Conservation (phyloP, 768 basidiomycete species). For the Exsudoporus frostii region DNA sequence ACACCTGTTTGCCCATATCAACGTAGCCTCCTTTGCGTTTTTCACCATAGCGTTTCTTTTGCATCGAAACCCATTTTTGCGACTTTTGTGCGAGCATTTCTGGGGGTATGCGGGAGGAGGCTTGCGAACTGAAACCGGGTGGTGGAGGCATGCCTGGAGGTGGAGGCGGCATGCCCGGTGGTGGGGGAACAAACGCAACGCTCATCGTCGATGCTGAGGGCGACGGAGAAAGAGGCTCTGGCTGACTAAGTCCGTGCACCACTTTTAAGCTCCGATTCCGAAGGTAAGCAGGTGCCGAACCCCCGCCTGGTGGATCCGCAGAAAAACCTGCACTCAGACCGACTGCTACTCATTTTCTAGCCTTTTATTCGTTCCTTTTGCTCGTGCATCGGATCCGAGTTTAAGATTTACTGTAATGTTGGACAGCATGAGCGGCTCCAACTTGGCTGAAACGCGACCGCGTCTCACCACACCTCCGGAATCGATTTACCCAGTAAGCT, state of each 20-base stretch:
- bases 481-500: too few relatives aligned
- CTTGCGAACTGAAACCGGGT: conserved; percentile 30
- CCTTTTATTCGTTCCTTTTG: background rate
- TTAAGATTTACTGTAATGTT: too few relatives aligned
- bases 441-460: too few relatives aligned
- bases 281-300: too few relatives aligned
- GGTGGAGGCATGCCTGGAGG: conserved; percentile 43
- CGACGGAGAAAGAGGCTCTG: conserved; percentile 18
- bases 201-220: conserved; percentile 35
- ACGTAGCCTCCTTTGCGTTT: conserved; percentile 86
- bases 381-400: background rate
- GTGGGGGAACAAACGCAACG: conserved; percentile 34
- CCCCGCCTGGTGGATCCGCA: too few relatives aligned
- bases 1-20: conserved; percentile 90
- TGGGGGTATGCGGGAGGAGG: conserved; percentile 46
- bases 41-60: conserved; percentile 88
- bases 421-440: too few relatives aligned
- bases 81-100: conserved; percentile 87
- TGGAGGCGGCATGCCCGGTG: conserved; percentile 41
- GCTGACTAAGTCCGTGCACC: conserved; percentile 23
- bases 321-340: too few relatives aligned
- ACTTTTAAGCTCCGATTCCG: conserved; percentile 23
- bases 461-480: too few relatives aligned
- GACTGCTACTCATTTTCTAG: background rate
- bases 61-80: conserved; percentile 95